Base-by-base conservation (phyloP, 23 red algal species). In the Cyanidium caldarium region DNA sequence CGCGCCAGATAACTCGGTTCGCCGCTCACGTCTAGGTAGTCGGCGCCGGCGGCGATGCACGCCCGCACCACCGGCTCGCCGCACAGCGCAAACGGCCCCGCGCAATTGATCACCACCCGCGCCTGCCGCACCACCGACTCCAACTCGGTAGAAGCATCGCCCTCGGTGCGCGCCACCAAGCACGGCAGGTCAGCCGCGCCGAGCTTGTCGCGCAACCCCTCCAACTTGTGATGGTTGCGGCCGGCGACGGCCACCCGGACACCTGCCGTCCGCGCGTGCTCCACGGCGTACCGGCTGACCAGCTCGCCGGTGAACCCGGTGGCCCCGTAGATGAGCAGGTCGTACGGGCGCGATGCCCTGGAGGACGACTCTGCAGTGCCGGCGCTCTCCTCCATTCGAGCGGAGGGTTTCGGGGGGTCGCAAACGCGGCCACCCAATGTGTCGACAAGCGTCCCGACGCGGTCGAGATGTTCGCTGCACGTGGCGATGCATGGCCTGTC, bases 241-340 rank as follows among this genome's bases (percentile, higher is more conserved):
- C 69, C 69, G 14, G 69, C 69, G 13, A 73, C 28, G 15, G 34
- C 69, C 43, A 37, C 34, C 38, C 38, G 40, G 16, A 57, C n/a
- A n/a, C n/a, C n/a, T n/a, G n/a, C n/a, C 20, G 25, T 35, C 16
- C n/a, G 12, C 17, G 20, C 15, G 29, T 25, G 7, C 15, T 16
- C 16, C 40, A 37, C 28, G 21, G 30, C 42, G 29, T 73, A 73
- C 69, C 14, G 7, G 12, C 10, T 31, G 25, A 35, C 30, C 20
- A 51, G 42, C 69, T 44, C 14, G 2, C 69, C 69, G 15, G 69
- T 73, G 33, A 61, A 51, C 12, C 69, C 69, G 44, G 69, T 57
- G 2, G 69, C 69, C 14, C 69, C 69, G 33, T 46, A 73, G 21
- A 73, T 35, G 29, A 73, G 3, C 19, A 73, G 20, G 33, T 73